Conservation (phyloP, 306 rosid genomes). For the Casuarina equisetifolia region DNA sequence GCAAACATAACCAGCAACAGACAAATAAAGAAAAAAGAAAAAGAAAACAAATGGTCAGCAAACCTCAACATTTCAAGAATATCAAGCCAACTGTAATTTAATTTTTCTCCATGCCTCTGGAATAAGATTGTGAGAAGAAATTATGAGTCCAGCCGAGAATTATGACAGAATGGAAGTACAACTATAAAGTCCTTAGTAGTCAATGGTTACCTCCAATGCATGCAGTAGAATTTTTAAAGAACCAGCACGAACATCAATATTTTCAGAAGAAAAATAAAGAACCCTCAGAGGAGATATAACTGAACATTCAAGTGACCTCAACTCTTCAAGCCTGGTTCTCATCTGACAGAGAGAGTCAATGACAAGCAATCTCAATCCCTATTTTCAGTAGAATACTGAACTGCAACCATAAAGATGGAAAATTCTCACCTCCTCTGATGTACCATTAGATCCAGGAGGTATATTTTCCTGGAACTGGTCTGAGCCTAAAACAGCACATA, state of each 20-base stretch:
- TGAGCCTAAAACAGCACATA: constrained; percentile 91
- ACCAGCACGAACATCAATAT: constrained; percentile 72
- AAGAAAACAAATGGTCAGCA: not conserved
- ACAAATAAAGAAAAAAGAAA: constrained; percentile 17
- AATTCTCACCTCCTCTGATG: constrained; percentile 61
- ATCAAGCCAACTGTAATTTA: constrained; percentile 82
- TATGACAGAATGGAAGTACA: constrained; percentile 24
- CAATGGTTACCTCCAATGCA: constrained; percentile 74
- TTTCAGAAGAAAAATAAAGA: constrained; percentile 80
- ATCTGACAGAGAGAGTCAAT: constrained; percentile 42
- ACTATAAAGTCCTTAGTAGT: constrained; percentile 24
- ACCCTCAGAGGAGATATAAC: constrained; percentile 77
- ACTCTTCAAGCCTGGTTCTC: constrained; percentile 42
- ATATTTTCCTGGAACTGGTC: constrained; percentile 58
- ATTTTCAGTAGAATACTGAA: constrained; percentile 24
- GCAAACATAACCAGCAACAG: constrained; percentile 18
- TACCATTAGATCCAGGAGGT: constrained; percentile 41
- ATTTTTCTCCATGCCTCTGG: constrained; percentile 91
- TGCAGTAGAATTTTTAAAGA: constrained; percentile 95
- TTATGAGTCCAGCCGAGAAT: constrained; percentile 28
- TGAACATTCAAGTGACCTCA: constrained; percentile 83
- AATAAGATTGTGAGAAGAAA: constrained; percentile 27
- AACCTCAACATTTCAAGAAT: constrained; percentile 98
- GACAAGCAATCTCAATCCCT: constrained; percentile 25
- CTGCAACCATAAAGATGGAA: constrained; percentile 25